A percentile compares a stretch with the other conserved stretches of the same genome.
Conservation (phyloP, 2,329 filamentous ascomycete genomes). For the Lachnum nothofagi region DNA sequence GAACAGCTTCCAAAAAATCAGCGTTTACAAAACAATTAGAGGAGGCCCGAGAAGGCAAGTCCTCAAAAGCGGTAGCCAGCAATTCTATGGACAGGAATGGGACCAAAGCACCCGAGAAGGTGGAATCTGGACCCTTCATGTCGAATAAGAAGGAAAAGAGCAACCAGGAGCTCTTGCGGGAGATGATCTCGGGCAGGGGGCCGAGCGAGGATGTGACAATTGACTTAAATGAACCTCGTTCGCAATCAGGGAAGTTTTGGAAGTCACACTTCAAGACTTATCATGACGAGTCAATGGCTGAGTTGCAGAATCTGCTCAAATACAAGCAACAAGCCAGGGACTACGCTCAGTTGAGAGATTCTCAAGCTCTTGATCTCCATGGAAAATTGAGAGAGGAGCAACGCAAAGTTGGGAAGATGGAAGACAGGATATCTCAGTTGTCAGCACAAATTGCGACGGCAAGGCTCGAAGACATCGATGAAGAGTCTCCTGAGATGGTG, state of each 20-base stretch:
- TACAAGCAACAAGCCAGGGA: constrained; percentile 77
- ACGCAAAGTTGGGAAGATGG: constrained; percentile 58
- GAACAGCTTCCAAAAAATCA: constrained; percentile 28
- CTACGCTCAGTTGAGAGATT: constrained; percentile 72
- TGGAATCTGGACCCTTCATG: not conserved
- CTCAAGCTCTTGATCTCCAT: constrained; percentile 60
- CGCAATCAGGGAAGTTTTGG: constrained; percentile 73
- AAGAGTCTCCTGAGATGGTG: constrained; percentile 44
- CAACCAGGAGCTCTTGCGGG: constrained; percentile 14
- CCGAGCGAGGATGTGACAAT: constrained; percentile 59
- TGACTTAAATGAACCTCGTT: constrained; percentile 68
- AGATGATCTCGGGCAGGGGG: constrained; percentile 28
- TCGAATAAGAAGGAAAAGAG: constrained; percentile 8
- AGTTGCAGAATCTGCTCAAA: constrained; percentile 71
- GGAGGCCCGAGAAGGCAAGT: constrained; percentile 35
- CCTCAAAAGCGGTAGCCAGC: not conserved
- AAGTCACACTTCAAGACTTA: constrained; percentile 73
- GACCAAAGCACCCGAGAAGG: not conserved
- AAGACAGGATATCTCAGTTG: constrained; percentile 56
- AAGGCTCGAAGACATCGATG: constrained; percentile 36
- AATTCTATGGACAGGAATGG: not conserved
- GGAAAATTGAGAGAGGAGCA: constrained; percentile 65
- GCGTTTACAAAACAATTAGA: constrained; percentile 43
- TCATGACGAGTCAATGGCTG: constrained; percentile 63
- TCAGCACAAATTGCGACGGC: constrained; percentile 49